Conservation (phyloP, 352 stramenopile species). For the Pythium pectinolyticum region DNA sequence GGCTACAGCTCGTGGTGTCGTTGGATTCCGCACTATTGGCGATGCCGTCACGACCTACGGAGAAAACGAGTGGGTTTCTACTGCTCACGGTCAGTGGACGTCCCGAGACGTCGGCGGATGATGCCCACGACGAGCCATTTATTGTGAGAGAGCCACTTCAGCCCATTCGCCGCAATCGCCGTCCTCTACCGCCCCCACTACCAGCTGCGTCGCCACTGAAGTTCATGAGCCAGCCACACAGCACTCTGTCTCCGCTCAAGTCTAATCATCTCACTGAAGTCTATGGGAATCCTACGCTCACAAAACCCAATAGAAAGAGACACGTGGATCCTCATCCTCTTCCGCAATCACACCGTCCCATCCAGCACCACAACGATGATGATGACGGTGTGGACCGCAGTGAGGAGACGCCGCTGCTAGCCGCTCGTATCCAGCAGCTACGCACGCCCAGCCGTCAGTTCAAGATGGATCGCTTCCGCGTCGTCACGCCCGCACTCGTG, state of each 20-base stretch:
- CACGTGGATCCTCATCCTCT: too few species aligned
- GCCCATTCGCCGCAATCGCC: constrained; percentile 5
- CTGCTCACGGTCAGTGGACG: constrained; percentile 51
- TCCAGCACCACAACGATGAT: too few species aligned
- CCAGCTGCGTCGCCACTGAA: neutral
- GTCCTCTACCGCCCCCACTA: neutral
- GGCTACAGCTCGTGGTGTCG: constrained; percentile 51
- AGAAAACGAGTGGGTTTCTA: constrained; percentile 46
- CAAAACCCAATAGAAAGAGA: too few species aligned
- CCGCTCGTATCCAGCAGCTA: constrained; percentile 31
- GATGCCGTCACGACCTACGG: constrained; percentile 45
- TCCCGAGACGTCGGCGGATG: constrained; percentile 31
- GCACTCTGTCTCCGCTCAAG: neutral
- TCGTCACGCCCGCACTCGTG: constrained; percentile 47
- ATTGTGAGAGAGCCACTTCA: constrained; percentile 9
- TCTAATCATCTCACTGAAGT: neutral
- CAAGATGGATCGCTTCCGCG: constrained; percentile 66
- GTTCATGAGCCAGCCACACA: neutral
- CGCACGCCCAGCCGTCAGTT: constrained; percentile 53
- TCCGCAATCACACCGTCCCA: too few species aligned
- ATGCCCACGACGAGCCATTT: neutral
- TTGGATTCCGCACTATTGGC: constrained; percentile 70
- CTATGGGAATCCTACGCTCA: neutral
- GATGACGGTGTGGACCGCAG: neutral
- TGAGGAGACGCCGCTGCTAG: constrained; percentile 23